These are phyloP conservation scores for fission yeast (Schizosaccharomyces pombe) DNA, from an alignment of 805 yeast genomes.

Conservation along the genomic window DNA sequence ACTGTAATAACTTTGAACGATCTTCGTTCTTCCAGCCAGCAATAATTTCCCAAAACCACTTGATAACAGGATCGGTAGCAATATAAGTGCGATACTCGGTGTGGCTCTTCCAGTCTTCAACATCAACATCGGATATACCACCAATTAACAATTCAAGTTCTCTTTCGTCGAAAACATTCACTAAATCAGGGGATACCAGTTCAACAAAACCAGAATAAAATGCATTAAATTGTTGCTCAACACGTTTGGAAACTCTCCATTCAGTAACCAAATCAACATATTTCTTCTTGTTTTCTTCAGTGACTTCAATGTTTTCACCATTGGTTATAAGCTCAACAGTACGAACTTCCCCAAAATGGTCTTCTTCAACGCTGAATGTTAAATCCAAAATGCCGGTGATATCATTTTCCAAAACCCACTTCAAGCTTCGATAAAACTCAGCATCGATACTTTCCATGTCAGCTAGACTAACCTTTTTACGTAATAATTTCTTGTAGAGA, in stretches of 20 bases:
- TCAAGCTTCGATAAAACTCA: conserved; percentile 78
- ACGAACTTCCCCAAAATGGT: conserved; percentile 79
- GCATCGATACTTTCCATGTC: conserved; percentile 99
- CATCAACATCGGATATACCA: conserved; percentile 92
- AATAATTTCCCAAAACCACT: conserved; percentile 89
- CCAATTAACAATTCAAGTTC: conserved; percentile 91
- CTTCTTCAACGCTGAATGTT: conserved; percentile 70
- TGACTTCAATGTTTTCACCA: conserved; percentile 75
- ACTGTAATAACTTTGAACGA: conserved; percentile 81
- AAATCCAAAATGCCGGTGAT: conserved; percentile 69
- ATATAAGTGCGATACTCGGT: conserved; percentile 96
- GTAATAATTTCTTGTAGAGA: conserved; percentile 88
- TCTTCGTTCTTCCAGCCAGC: conserved; percentile 90
- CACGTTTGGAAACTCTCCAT: conserved; percentile 84
- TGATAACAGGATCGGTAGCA: conserved; percentile 85
- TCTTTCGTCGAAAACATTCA: conserved; percentile 90
- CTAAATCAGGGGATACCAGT: conserved; percentile 86
- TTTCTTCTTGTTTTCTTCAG: conserved; percentile 84
- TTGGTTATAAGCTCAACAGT: conserved; percentile 73
- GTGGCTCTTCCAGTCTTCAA: conserved; percentile 97
- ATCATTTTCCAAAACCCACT: conserved; percentile 90
- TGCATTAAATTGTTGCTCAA: conserved; percentile 87
- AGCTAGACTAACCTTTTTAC: conserved; percentile 77
- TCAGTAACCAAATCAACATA: conserved; percentile 86
- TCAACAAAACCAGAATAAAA: conserved; percentile 95